Conservation (phyloP, 306 rosid species). For the Vicia sativa region DNA sequence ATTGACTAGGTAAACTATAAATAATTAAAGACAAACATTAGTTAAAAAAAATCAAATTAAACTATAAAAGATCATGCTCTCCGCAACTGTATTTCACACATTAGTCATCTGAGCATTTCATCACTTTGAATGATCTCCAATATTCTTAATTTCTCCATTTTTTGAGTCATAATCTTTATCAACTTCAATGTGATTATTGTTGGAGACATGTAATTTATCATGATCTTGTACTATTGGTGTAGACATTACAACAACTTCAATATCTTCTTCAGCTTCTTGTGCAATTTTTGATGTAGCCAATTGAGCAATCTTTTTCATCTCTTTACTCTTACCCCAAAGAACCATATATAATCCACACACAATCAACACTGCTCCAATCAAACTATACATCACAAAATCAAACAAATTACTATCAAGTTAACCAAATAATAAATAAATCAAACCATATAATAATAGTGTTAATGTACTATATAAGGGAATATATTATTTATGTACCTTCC, state of each 20-base stretch:
- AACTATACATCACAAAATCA: conserved; percentile 5
- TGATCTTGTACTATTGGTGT: conserved; percentile 1
- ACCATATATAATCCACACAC: conserved; percentile 49
- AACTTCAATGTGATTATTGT: background rate
- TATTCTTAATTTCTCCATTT: conserved; percentile 13
- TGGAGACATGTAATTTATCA: conserved; percentile 26
- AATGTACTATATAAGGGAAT: background rate
- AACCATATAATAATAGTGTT: background rate
- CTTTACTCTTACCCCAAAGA: conserved; percentile 49
- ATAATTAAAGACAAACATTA: background rate
- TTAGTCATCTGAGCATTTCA: background rate
- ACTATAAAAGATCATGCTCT: background rate
- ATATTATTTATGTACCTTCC: conserved; percentile 40
- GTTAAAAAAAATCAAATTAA: background rate
- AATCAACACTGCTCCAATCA: conserved; percentile 42
- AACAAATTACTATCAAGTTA: background rate
- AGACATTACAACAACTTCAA: conserved; percentile 37
- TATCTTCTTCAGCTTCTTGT: conserved; percentile 22
- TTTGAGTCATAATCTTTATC: conserved; percentile 9
- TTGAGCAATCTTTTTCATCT: conserved; percentile 35
- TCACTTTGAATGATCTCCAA: background rate
- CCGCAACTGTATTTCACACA: background rate
- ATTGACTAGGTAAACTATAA: too few species aligned
- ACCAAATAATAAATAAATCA: background rate
- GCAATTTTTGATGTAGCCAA: conserved; percentile 40